Evolutionary conservation across 2,329 filamentous ascomycete genomes (phyloP).

Genomic region (Aspergillus carbonarius): DNA sequence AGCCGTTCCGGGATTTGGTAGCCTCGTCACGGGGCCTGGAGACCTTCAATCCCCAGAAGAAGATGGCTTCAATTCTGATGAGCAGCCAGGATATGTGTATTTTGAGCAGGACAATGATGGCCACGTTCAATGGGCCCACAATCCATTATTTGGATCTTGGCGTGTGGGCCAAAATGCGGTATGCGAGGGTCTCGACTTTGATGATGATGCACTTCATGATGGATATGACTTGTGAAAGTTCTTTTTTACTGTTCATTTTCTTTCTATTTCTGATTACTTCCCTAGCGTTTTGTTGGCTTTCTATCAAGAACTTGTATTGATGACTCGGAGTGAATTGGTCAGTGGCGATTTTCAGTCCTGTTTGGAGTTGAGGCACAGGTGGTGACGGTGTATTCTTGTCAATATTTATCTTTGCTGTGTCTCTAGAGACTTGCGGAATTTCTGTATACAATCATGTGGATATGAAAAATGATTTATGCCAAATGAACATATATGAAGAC

Average conservation of each 20-base stretch:
- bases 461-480: neutral
- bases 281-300: neutral
- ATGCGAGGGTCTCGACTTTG: conserved; percentile 40
- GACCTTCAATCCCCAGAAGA: conserved; percentile 12
- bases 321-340: neutral
- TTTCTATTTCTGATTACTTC: conserved; percentile 8
- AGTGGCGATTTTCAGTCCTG: neutral
- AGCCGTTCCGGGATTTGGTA: conserved; percentile 33
- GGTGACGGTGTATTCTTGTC: neutral
- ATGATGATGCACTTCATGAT: conserved; percentile 19
- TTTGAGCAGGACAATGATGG: conserved; percentile 40
- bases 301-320: neutral
- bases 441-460: neutral
- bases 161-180: conserved; percentile 36
- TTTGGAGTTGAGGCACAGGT: neutral
- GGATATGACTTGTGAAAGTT: conserved; percentile 24
- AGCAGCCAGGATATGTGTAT: conserved; percentile 39
- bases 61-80: conserved; percentile 6
- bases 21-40: conserved; percentile 31
- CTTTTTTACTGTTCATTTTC: no score
- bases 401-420: neutral
- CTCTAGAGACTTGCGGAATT: neutral
- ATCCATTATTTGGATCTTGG: conserved; percentile 40
- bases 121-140: conserved; percentile 32
- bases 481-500: neutral